These are phyloP conservation scores for Jackrogersella multiformis DNA, from an alignment of 495 filamentous ascomycete species.

Conservation along the genomic window DNA sequence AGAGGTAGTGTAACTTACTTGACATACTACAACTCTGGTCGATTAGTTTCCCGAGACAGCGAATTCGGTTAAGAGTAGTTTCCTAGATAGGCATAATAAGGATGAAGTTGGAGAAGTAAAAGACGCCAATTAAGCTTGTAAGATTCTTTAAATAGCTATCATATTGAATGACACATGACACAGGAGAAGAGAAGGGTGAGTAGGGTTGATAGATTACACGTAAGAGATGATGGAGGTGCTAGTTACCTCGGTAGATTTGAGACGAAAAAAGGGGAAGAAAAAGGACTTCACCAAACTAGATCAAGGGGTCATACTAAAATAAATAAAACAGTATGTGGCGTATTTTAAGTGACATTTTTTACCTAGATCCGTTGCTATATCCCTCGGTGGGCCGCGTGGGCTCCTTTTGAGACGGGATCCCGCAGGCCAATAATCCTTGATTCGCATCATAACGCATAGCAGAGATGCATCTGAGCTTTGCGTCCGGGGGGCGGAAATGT, in stretches of 20 bases:
- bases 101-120: not conserved
- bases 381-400: conserved; percentile 26
- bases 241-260: not conserved
- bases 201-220: not conserved
- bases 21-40: conserved; percentile 22
- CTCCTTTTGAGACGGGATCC: conserved; percentile 30
- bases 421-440: conserved; percentile 21
- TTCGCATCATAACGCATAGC: conserved; percentile 7
- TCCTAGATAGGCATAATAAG: not conserved
- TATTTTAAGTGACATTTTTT: not conserved
- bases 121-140: conserved; percentile 8
- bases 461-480: not conserved
- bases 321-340: conserved; percentile 17
- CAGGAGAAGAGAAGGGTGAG: not conserved
- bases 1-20: conserved; percentile 24
- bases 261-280: not conserved
- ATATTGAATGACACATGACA: not conserved
- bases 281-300: not conserved
- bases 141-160: not conserved
- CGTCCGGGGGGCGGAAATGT: not conserved
- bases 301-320: conserved; percentile 12
- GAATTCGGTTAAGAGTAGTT: not conserved
- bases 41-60: not conserved
- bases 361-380: not conserved
- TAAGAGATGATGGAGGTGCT: no score